Percentiles rank a stretch among this genome's conserved stretches.
These are phyloP conservation scores for Podospora bellae-mahoneyi DNA, from an alignment of 495 filamentous ascomycete genomes.

Conservation along the genomic window DNA sequence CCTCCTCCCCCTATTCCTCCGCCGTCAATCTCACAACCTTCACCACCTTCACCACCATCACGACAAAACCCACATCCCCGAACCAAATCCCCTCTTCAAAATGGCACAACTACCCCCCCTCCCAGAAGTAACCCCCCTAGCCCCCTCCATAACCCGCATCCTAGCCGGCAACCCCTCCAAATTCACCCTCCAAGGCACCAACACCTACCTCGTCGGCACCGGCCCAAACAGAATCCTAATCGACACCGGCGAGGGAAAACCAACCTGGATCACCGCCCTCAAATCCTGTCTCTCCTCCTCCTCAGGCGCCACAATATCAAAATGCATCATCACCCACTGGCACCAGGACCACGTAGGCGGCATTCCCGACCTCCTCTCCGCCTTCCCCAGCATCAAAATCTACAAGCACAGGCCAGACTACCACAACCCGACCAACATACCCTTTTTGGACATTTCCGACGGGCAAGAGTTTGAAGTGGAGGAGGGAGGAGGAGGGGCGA, in stretches of 20 bases:
- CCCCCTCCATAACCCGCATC: slow-evolving; percentile 65
- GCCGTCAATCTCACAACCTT: background rate
- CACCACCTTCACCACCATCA: background rate
- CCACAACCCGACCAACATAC: background rate
- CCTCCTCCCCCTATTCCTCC: background rate
- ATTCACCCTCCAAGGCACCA: slow-evolving; percentile 63
- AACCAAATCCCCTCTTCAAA: slow-evolving; percentile 14
- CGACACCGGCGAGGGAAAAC: slow-evolving; percentile 73
- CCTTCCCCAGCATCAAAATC: slow-evolving; percentile 57
- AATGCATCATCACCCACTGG: slow-evolving; percentile 70
- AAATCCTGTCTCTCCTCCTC: slow-evolving; percentile 50
- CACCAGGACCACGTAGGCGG: slow-evolving; percentile 83
- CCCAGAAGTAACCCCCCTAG: slow-evolving; percentile 64
- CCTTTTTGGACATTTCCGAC: slow-evolving; percentile 58
- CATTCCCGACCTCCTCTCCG: slow-evolving; percentile 58
- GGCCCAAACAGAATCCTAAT: slow-evolving; percentile 66
- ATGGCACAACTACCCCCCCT: slow-evolving; percentile 48
- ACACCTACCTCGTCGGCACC: slow-evolving; percentile 81
- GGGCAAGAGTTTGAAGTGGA: slow-evolving; percentile 70
- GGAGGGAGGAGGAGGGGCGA: slow-evolving; percentile 78
- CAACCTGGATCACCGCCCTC: slow-evolving; percentile 58
- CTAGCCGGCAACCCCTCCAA: slow-evolving; percentile 80
- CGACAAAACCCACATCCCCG: background rate
- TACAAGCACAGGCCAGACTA: slow-evolving; percentile 51
- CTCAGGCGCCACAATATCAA: slow-evolving; percentile 46